Base-by-base conservation (phyloP, 176 grass and related monocot genomes). In the Triticum urartu region DNA sequence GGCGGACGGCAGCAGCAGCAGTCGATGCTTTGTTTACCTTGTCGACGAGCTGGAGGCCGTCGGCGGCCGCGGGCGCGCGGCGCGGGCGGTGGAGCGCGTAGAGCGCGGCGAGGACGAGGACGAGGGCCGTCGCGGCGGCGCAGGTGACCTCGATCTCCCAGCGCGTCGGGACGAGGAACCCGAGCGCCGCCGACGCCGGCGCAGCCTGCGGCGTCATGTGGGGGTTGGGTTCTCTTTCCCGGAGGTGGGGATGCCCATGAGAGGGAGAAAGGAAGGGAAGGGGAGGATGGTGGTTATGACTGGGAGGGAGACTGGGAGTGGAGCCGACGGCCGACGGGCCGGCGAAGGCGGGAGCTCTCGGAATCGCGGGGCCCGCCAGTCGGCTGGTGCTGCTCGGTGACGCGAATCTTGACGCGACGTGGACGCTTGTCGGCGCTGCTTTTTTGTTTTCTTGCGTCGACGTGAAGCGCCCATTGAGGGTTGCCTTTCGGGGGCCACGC, bases 111-210 rank as follows among this genome's bases (percentile, higher is more conserved):
- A 98, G 15, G 15, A 52, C 64, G 88, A 95, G 24, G 80, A 87
- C 30, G 34, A 54, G 50, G 50, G 1, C 50, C 50, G 50, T 18
- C 50, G 91, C 92, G 20, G 88, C 90, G 10, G 89, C 88, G 90
- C 80, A 83, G 64, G 93, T 77, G 79, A 98, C 90, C 87, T 98
- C 90, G 87, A 95, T 89, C 92, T 98, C 96, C 96, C 93, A 98
- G 80, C 68, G 88, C 36, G 40, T 89, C 73, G 96, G 96, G 74
- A 95, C 39, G 84, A 90, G 86, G 70, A 89, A 80, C 18, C 90
- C 82, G 69, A 90, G 77, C 81, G 86, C 1, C 47, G 45, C 45
- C 45, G 45, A 4, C 45, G 45, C 45, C 43, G 11, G 0, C 43
- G 72, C 86, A 33, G 40, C 81, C 61, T 85, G 61, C 67, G 60